Base-by-base conservation (phyloP, 2,329 filamentous ascomycete genomes). In the Neophaeococcomyces aloes region DNA sequence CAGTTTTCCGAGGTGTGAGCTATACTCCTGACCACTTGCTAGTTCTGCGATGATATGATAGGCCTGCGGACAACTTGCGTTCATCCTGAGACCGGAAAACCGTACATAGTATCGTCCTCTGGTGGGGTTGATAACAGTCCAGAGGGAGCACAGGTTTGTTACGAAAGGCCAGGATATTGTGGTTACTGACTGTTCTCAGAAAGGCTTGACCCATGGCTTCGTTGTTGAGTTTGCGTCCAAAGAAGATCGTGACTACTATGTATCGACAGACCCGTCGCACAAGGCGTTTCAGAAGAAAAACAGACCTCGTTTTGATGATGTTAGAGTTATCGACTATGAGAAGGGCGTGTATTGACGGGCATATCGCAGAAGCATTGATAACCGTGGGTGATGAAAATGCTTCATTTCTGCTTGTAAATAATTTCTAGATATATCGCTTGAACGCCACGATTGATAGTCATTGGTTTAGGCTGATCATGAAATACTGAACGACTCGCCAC, bases 401-500 rank as follows among this genome's bases (percentile, higher is more conserved):
- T 33, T 27, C 23, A 5, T 6, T 27, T 27, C 23, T 27, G 23
- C 23, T 27, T 34, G 14, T 48, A 38, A 18, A 11, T 21, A 32
- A 32, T 25, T 8, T 15, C 34, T 21, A 17, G 37, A 21, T 27
- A 29, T n/a, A 31, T 40, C 44, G 44, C 41, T 41, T 33, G 35
- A 45, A 45, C 42, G 42, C 42, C 31, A 8, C 27, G 34, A 39
- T 10, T 21, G 21, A 36, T 35, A 13, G 31, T 38, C n/a, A 30
- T 48, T 23, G 17, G 27, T 23, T 14, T n/a, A n/a, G n/a, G 14
- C 7, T 3, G 15, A 27, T 40, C 38, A 54, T 43, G 59, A 70
- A 35, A 88, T 83, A 81, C 86, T 94, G 62, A 96, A 96, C 1
- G 87, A 94, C 69, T 96, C 89, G 59, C 89, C 89, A 55, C 89